Evolutionary conservation across 306 rosid genomes (phyloP), one percentile per base, ranked within the genome.

Genomic region (Inga oerstediana): DNA sequence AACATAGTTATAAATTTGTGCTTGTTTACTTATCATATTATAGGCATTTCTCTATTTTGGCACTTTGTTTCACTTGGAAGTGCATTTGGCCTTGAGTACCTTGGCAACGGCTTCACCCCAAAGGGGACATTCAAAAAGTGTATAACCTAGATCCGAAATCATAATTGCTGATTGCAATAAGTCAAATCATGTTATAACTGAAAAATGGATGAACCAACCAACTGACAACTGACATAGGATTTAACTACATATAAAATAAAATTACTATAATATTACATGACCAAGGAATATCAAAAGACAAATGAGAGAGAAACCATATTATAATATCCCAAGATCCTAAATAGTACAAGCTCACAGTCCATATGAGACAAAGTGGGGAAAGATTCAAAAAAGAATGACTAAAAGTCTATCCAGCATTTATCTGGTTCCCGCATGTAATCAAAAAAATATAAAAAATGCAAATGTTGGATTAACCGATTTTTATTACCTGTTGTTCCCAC

Each of bases 401-500:
- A 10, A 74, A 20, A 52, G 32, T 15, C 17, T 84, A 73, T 82
- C 51, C 37, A 30, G 88, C 66, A 76, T 72, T 41, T 74, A 19
- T 45, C 54, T 77, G 74, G 52, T 45, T 43, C 39, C 75, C 11
- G 43, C 48, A 71, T 48, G 79, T n/a, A 62, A 67, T 59, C 74
- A 68, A 61, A 35, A 49, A 67, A 72, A 69, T 79, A 74, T 69
- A 46, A 64, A 61, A 58, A 32, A 82, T 8, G 14, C 37, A 58
- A 67, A 54, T 13, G 41, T 59, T 70, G 70, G 77, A 71, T 65
- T 49, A 61, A 73, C 59, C 69, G 68, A 82, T 22, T 45, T 27
- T 54, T 81, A 79, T 76, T 54, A 92, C 98, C 99, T 89, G 97
- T 90, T 67, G 99, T 96, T 80, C 99, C 99, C 66, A 87, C 90